Evolutionary conservation across 352 stramenopile species (phyloP).

Genomic region (Phytophthora chlamydospora): DNA sequence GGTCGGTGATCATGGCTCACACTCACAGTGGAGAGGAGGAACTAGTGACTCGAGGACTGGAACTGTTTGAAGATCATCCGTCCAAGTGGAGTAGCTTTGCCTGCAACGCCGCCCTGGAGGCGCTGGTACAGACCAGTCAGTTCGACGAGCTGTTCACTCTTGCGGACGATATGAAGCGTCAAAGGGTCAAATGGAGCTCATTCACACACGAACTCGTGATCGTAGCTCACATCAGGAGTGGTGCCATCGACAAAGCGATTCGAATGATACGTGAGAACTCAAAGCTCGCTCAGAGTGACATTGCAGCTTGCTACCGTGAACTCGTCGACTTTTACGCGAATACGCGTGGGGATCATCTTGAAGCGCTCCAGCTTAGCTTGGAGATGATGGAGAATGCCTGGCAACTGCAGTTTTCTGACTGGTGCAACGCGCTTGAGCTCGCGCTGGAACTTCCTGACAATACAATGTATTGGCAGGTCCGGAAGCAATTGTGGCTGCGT

Average conservation of each 20-base stretch:
- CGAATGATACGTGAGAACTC: slow-evolving; percentile 49
- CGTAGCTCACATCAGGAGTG: slow-evolving; percentile 47
- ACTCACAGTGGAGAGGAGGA: slow-evolving; percentile 43
- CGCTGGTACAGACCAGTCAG: slow-evolving; percentile 44
- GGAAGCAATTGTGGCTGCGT: slow-evolving; percentile 69
- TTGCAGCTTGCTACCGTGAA: slow-evolving; percentile 50
- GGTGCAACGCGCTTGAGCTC: slow-evolving; percentile 51
- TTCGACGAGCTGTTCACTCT: slow-evolving; percentile 46
- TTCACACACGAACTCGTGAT: slow-evolving; percentile 57
- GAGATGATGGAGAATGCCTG: slow-evolving; percentile 69
- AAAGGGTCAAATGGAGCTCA: slow-evolving; percentile 48
- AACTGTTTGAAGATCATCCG: slow-evolving; percentile 47
- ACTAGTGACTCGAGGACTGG: slow-evolving; percentile 33
- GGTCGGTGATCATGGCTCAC: slow-evolving; percentile 61
- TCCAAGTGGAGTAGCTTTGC: slow-evolving; percentile 51
- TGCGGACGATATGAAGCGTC: slow-evolving; percentile 45
- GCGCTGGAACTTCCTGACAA: slow-evolving; percentile 50
- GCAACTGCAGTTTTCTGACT: slow-evolving; percentile 49
- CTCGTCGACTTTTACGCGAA: slow-evolving; percentile 54
- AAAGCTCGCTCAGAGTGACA: slow-evolving; percentile 46
- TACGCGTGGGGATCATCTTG: slow-evolving; percentile 36
- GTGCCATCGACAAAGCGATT: slow-evolving; percentile 48
- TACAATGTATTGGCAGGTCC: slow-evolving; percentile 69
- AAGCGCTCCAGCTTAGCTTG: slow-evolving; percentile 50
- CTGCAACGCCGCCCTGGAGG: slow-evolving; percentile 56